These are phyloP conservation scores for Thermomyces lanuginosus DNA, from an alignment of 2,329 filamentous ascomycete genomes.

Conservation along the genomic window DNA sequence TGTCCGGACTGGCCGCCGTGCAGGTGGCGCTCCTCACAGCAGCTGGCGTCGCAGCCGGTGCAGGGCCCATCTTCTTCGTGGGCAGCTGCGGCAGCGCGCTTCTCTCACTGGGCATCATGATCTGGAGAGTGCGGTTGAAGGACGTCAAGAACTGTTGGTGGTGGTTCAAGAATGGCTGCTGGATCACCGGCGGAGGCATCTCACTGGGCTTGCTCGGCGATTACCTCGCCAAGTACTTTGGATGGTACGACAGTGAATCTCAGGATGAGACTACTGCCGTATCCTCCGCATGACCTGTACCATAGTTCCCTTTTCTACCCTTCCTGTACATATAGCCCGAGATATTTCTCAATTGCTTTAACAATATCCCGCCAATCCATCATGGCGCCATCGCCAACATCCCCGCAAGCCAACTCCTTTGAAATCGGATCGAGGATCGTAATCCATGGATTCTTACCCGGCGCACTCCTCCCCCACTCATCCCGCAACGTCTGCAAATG, in stretches of 20 bases:
- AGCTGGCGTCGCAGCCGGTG: conserved; percentile 33
- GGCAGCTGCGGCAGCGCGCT: conserved; percentile 43
- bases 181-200: conserved; percentile 45
- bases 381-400: conserved; percentile 72
- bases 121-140: conserved; percentile 41
- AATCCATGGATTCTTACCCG: conserved; percentile 13
- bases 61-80: conserved; percentile 42
- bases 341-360: conserved; percentile 37
- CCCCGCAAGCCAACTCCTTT: conserved; percentile 70
- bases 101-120: conserved; percentile 41
- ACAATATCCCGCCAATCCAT: conserved; percentile 65
- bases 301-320: no score
- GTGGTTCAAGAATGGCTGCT: conserved; percentile 48
- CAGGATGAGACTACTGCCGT: not conserved
- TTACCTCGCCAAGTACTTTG: conserved; percentile 26
- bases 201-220: conserved; percentile 39
- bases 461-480: conserved; percentile 41
- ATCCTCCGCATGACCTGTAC: not conserved
- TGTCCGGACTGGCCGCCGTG: conserved; percentile 24
- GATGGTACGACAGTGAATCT: conserved; percentile 11
- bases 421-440: conserved; percentile 1
- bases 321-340: no score
- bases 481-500: conserved; percentile 57
- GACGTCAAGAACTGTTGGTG: conserved; percentile 44
- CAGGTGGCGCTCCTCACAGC: conserved; percentile 29